Base-by-base conservation (phyloP, 2,329 filamentous ascomycete genomes). In the Neonectria sp. region DNA sequence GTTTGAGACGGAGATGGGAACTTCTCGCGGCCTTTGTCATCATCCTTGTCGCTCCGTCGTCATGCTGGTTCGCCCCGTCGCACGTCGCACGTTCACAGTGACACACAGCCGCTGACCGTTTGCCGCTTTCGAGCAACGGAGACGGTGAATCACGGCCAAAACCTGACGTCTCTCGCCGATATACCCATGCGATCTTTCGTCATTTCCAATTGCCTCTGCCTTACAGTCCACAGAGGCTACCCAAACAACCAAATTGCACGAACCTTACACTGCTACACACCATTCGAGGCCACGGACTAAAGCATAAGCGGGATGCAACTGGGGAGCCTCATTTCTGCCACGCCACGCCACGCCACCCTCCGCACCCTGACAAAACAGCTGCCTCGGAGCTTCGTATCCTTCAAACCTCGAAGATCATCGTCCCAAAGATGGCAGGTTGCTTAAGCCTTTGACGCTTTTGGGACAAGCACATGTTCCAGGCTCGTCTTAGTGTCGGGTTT, bases 401-500 rank as follows among this genome's bases (percentile, higher is more conserved):
- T n/a, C 9, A 12, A 24, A 45, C 17, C n/a, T 45, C 40, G 40
- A 45, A 45, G 40, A 45, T 45, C n/a, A 24, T 45, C 40, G 5
- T n/a, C 15, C 48, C 46, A 43, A 40, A 33, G 25, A 17, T n/a
- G 40, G 31, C 46, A 17, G 17, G 11, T 31, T 55, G 48, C 25
- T 58, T 59, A 53, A 37, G 37, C 58, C 37, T 43, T 15, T n/a
- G 31, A 13, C 53, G 48, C 53, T 58, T 53, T 24, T 33, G n/a
- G 29, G 40, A 49, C 49, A 55, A 48, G 40, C 49, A 51, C 8
- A 27, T 43, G 40, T 49, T 71, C 48, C 6, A 61, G 67, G 48
- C 45, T 27, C 45, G 45, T 58, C 43, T 27, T 67, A 60, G 69
- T 63, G 63, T 35, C 64, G 29, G 7, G 35, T 55, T 60, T 40